Base-by-base conservation (phyloP, 106 monocot species). In the Allium cepa region DNA sequence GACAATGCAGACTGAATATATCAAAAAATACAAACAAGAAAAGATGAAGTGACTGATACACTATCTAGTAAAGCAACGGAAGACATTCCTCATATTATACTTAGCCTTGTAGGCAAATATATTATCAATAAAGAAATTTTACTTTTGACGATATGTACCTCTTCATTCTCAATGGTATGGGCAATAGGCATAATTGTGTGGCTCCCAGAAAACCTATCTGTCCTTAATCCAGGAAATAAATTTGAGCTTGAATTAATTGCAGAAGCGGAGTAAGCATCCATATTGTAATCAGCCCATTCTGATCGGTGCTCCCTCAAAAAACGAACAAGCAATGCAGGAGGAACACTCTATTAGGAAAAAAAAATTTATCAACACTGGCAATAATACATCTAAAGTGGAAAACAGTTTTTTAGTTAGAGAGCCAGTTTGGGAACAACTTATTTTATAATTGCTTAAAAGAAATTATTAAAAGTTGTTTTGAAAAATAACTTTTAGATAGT, bases 261-360 rank as follows among this genome's bases (percentile, higher is more conserved):
- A 66, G 88, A 61, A 60, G 88, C 81, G 57, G 82, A 75, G 71
- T 85, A 95, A 26, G 88, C 88, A 78, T 95, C 95, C 11, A 91
- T 72, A 47, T 80, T 84, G 58, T 79, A 85, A 76, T 95, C 95
- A 8, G 95, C 95, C 95, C 95, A 95, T 68, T 91, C 88, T 3
- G 95, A 95, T 18, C 95, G 90, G 22, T 95, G 95, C 66, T 91
- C 91, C 76, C 95, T 85, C 73, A 95, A 62, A 69, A 91, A 95
- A 15, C 85, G 81, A 50, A 95, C 81, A 13, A 95, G 73, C 53
- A 86, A 77, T 47, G 79, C 85, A 62, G 95, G 85, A 57, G 91
- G 78, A 26, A 95, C 91, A 78, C 85, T 81, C 95, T 94, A 72
- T 22, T 22, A 22, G 63, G 75, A 57, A 7, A 8, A 56, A 53